Conservation (phyloP, 164 flowering plant species). For the Aristolochia fimbriata region DNA sequence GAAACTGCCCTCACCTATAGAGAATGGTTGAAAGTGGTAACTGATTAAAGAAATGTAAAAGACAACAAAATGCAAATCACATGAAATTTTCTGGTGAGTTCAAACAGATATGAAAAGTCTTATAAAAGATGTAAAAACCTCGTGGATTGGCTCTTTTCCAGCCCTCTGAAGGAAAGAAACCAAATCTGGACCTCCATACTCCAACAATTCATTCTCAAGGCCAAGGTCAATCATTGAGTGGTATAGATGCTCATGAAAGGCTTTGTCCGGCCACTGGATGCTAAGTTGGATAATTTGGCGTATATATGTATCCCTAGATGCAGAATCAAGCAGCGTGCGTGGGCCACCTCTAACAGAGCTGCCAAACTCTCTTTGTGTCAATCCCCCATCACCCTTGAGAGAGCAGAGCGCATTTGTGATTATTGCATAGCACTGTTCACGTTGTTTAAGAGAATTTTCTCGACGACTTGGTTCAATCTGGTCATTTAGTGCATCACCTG, state of each 20-base stretch:
- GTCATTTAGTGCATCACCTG: conserved; percentile 87
- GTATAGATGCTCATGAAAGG: conserved; percentile 82
- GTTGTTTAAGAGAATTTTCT: conserved; percentile 62
- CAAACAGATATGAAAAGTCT: not conserved
- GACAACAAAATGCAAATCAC: not conserved
- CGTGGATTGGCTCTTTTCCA: conserved; percentile 48
- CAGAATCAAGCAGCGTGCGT: conserved; percentile 47
- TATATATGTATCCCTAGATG: conserved; percentile 55
- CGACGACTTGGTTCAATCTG: conserved; percentile 67
- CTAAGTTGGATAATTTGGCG: conserved; percentile 92
- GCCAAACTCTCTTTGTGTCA: conserved; percentile 44
- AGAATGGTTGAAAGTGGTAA: not conserved
- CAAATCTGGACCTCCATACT: conserved; percentile 95
- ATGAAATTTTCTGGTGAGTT: no score
- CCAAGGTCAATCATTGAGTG: conserved; percentile 79
- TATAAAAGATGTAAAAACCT: conserved; percentile 28
- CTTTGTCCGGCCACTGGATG: conserved; percentile 81
- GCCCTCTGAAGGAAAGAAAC: conserved; percentile 87
- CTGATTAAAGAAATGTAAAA: conserved; percentile 2
- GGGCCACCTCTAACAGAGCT: conserved; percentile 39
- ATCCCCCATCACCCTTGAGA: conserved; percentile 53
- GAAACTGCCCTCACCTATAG: conserved; percentile 45
- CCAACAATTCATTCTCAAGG: conserved; percentile 81
- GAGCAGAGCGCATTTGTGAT: conserved; percentile 61
- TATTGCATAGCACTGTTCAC: conserved; percentile 82